Conservation (phyloP, 2,329 filamentous ascomycete genomes). For the Cladosporium colombiae region DNA sequence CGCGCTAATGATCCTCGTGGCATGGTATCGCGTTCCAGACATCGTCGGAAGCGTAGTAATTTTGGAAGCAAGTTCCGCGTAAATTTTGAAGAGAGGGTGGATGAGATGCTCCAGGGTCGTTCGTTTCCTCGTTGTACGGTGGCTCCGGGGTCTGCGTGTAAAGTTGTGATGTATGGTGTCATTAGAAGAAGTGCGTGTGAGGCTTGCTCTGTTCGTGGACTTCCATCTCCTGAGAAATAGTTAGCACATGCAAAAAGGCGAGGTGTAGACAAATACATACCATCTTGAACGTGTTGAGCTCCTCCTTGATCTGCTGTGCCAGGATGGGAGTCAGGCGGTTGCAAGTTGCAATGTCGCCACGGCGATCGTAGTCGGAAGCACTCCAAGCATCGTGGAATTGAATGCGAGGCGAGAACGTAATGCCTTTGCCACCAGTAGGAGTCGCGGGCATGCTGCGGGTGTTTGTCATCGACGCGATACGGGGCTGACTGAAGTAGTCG, state of each 20-base stretch:
- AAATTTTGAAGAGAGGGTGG: neutral
- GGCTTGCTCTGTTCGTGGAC: conserved; percentile 98
- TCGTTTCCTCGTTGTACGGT: conserved; percentile 15
- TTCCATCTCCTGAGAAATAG: conserved; percentile 84
- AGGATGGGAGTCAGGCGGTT: conserved; percentile 96
- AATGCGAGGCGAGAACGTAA: conserved; percentile 84
- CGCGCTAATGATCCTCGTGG: neutral
- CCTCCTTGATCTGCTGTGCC: conserved; percentile 98
- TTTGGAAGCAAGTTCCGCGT: conserved; percentile 11
- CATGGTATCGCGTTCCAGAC: neutral
- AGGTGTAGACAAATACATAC: conserved; percentile 51
- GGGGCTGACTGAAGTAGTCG: conserved; percentile 79
- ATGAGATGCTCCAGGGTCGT: conserved; percentile 13
- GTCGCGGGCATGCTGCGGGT: conserved; percentile 80
- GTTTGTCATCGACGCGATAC: conserved; percentile 64
- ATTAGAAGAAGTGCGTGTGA: conserved; percentile 99
- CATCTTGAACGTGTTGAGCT: conserved; percentile 99
- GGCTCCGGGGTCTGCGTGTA: conserved; percentile 14
- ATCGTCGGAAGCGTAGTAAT: neutral
- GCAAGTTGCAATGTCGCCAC: conserved; percentile 95
- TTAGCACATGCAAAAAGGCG: conserved; percentile 43
- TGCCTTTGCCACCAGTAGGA: conserved; percentile 65
- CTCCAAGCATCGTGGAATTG: conserved; percentile 98
- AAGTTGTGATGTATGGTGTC: conserved; percentile 32
- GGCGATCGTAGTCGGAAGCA: conserved; percentile 89